Evolutionary conservation across 306 rosid genomes (phyloP).

Genomic region (Inga leiocalycina): DNA sequence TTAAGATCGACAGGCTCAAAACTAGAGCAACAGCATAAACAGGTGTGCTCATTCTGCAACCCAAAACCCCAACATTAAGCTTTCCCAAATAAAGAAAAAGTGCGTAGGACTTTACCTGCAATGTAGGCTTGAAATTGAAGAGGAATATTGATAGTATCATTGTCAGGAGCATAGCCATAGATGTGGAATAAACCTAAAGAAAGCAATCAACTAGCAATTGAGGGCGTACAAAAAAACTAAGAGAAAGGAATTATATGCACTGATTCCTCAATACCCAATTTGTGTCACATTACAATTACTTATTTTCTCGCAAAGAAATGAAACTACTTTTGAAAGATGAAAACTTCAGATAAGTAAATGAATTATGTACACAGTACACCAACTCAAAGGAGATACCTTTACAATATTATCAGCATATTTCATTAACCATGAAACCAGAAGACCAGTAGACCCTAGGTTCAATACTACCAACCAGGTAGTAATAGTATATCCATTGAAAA

Average conservation of each 20-base stretch:
- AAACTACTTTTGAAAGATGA: background rate
- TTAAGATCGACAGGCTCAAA: background rate
- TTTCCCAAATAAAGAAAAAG: background rate
- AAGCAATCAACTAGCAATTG: slow-evolving; percentile 8
- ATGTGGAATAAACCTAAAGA: slow-evolving; percentile 68
- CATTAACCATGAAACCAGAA: slow-evolving; percentile 72
- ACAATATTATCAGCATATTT: slow-evolving; percentile 72
- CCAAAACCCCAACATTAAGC: background rate
- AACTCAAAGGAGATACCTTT: slow-evolving; percentile 41
- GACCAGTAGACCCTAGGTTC: slow-evolving; percentile 73
- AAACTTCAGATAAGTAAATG: background rate
- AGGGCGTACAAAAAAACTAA: background rate
- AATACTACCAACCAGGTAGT: slow-evolving; percentile 69
- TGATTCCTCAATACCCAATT: background rate
- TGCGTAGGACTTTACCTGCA: slow-evolving; percentile 51
- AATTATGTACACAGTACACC: background rate
- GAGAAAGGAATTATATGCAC: background rate
- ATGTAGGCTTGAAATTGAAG: slow-evolving; percentile 63
- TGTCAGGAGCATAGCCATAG: slow-evolving; percentile 75
- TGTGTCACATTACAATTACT: background rate
- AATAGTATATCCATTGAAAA: slow-evolving; percentile 60
- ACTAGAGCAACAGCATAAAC: background rate
- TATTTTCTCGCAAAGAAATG: background rate
- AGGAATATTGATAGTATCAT: slow-evolving; percentile 60
- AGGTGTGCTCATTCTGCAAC: background rate